Base-by-base conservation (phyloP, 257 asterid species). In the Fraxinus cuspidata region DNA sequence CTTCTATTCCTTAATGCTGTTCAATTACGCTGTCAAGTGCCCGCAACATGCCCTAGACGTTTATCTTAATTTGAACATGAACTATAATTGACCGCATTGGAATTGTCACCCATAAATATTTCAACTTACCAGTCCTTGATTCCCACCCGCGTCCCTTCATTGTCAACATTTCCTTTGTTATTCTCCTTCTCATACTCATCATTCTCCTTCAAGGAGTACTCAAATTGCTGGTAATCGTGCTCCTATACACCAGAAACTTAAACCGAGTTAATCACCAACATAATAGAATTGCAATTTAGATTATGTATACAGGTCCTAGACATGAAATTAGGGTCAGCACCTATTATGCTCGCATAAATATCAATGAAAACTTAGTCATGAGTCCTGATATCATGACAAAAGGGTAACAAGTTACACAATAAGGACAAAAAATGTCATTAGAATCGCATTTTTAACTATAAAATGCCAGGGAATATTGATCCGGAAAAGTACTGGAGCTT, bases 41-140 rank as follows among this genome's bases (percentile, higher is more conserved):
- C 49, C 49, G 2, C 16, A 0, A 42, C 49, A 42, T 42, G 49
- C 16, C 49, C 49, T 11, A 1, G 49, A 11, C 4, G 18, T 11
- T 11, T 42, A 1, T 42, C 49, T 11, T 11, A 42, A 42, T 42
- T 18, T 19, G 21, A 18, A 53, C 64, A 7, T 18, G 23, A 18
- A 7, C 1, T 19, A 51, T 51, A 51, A 15, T 51, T 51, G n/a
- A 3, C 27, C 7, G 21, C 12, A 53, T 53, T 25, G 5, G 25
- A 53, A 9, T 53, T 27, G 23, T 6, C 29, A 5, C 1, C 4
- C 9, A 27, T 21, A 72, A 44, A 18, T 73, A 11, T 18, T n/a
- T 56, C 25, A 13, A 47, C 88, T 81, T 75, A 91, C 92, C 93
- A 91, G 77, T 89, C 92, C 81, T 83, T 91, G 70, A 82, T 85